Percentiles rank a stretch among this genome's conserved stretches.
Evolutionary conservation across 305 asterid species (phyloP).

Genomic region (Solanum hybrid): DNA sequence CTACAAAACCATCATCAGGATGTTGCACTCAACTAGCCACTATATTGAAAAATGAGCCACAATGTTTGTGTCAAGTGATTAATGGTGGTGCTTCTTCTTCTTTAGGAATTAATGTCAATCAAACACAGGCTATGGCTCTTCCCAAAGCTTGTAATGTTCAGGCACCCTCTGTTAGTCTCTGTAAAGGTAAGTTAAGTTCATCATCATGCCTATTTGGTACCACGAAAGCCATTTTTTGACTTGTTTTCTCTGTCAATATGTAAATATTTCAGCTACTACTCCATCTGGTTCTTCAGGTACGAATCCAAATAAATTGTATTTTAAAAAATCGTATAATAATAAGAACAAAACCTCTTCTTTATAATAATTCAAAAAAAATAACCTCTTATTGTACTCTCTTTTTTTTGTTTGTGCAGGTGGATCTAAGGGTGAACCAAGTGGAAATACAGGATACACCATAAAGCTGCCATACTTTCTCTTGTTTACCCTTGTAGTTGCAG

Average conservation of each 20-base stretch:
- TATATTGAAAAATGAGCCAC: conserved; percentile 5
- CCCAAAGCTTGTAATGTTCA: conserved; percentile 5
- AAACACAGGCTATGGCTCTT: not conserved
- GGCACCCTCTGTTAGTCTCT: not conserved
- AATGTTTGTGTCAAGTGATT: not conserved
- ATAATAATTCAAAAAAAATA: not conserved
- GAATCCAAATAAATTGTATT: not conserved
- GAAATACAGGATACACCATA: not conserved
- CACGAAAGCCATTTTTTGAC: not conserved
- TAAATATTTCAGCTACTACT: not conserved
- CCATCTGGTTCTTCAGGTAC: conserved; percentile 1
- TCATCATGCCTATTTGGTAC: not conserved
- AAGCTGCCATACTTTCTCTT: not conserved
- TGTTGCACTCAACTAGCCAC: conserved; percentile 2
- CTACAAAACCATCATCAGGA: not conserved
- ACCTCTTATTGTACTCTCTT: not conserved
- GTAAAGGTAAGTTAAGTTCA: not conserved
- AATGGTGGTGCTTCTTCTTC: conserved; percentile 5
- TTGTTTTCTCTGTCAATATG: not conserved
- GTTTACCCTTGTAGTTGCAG: not conserved
- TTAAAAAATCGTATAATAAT: not conserved
- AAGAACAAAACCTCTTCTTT: not conserved
- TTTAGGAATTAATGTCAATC: not conserved
- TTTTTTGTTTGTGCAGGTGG: not conserved
- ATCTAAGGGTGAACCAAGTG: conserved; percentile 4